Evolutionary conservation across 2,329 filamentous ascomycete species (phyloP).

Genomic region (Fusarium annulatum): DNA sequence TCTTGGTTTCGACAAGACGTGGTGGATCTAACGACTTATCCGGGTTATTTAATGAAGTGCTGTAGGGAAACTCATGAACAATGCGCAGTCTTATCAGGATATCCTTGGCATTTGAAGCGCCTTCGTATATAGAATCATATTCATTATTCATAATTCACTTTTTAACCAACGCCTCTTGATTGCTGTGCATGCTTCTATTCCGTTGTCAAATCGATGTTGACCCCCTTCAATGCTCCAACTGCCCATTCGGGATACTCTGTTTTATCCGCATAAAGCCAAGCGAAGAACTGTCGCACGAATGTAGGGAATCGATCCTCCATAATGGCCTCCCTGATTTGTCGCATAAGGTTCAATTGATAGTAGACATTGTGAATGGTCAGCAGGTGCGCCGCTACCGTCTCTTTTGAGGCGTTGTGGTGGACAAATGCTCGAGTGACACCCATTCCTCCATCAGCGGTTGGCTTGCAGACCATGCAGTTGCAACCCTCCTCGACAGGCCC

Average conservation of each 20-base stretch:
- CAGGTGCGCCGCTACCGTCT: slow-evolving; percentile 87
- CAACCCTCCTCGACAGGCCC: slow-evolving; percentile 85
- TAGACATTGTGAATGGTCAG: slow-evolving; percentile 96
- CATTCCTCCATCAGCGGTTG: slow-evolving; percentile 73
- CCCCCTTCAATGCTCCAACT: slow-evolving; percentile 78
- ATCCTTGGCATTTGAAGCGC: slow-evolving; percentile 24
- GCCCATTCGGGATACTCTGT: slow-evolving; percentile 86
- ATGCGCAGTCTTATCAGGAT: slow-evolving; percentile 6
- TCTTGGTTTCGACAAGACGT: slow-evolving; percentile 10
- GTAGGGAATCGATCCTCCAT: slow-evolving; percentile 82
- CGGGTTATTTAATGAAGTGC: slow-evolving; percentile 39
- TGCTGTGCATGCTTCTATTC: slow-evolving; percentile 25
- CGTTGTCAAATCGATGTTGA: slow-evolving; percentile 74
- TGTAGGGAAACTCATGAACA: slow-evolving; percentile 18
- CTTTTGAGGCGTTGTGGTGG: slow-evolving; percentile 91
- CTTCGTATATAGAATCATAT: slow-evolving; percentile 40
- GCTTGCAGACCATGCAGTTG: slow-evolving; percentile 80
- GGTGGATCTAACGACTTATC: slow-evolving; percentile 35
- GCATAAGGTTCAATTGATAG: slow-evolving; percentile 90
- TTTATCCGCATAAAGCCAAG: slow-evolving; percentile 69
- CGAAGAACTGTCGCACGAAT: slow-evolving; percentile 84
- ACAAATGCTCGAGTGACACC: slow-evolving; percentile 90
- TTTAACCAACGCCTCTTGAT: slow-evolving; percentile 16
- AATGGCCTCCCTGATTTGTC: slow-evolving; percentile 77
- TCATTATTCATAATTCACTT: slow-evolving; percentile 22